phyloP scores from a whole-genome alignment of 2,329 filamentous ascomycete genomes.

The Hypoxylon sp. region DNA sequence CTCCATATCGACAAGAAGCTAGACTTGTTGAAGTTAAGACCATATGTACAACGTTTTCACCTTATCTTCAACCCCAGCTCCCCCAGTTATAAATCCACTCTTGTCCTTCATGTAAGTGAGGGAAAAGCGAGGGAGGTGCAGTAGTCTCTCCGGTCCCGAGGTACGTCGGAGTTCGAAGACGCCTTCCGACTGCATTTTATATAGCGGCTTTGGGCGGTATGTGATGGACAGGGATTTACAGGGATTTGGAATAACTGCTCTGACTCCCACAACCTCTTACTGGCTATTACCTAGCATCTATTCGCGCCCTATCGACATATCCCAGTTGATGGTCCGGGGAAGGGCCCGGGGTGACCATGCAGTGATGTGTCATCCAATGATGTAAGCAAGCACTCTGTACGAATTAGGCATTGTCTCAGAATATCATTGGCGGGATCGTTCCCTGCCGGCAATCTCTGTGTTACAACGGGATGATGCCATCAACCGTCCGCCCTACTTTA shows the following conservation, averaged over 20 bases:
- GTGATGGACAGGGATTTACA: slow-evolving; percentile 1
- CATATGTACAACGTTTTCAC: background rate
- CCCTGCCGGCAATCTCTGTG: slow-evolving; percentile 6
- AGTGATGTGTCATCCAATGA: background rate
- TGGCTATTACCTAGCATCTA: background rate
- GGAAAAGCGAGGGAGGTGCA: background rate
- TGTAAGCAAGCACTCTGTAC: slow-evolving; percentile 18
- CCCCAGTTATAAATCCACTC: background rate
- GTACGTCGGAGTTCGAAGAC: background rate
- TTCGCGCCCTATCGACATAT: background rate
- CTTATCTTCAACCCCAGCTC: slow-evolving; percentile 4
- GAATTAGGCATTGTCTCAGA: slow-evolving; percentile 16
- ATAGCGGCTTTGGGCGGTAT: background rate
- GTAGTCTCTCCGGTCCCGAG: background rate
- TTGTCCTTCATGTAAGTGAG: background rate
- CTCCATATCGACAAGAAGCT: background rate
- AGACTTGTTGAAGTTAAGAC: background rate
- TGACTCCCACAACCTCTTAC: background rate
- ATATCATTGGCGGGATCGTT: slow-evolving; percentile 24
- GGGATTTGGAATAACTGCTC: background rate
- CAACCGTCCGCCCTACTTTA: background rate
- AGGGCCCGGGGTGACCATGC: background rate
- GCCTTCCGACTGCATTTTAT: background rate
- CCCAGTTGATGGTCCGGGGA: slow-evolving; percentile 9
- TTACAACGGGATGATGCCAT: background rate